Evolutionary conservation across 305 asterid genomes (phyloP).

Genomic region (Rubia occidens): DNA sequence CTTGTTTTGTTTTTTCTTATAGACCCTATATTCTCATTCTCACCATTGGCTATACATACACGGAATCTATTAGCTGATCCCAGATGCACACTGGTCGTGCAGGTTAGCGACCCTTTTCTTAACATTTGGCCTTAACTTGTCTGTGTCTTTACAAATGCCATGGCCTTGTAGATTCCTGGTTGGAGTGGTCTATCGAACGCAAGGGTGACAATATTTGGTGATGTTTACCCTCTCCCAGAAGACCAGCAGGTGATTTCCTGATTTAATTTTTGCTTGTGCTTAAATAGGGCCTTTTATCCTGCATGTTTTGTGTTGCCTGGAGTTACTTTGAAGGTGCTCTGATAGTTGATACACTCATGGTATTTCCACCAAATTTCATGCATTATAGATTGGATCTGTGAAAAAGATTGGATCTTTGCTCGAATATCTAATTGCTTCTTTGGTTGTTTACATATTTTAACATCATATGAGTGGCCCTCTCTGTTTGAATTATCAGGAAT

Average conservation of each 20-base stretch:
- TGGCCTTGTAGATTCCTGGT: constrained; percentile 66
- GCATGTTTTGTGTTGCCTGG: neutral
- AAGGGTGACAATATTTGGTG: constrained; percentile 90
- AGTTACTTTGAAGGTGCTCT: neutral
- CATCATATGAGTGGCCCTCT: constrained; percentile 2
- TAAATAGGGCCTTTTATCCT: neutral
- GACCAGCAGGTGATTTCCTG: constrained; percentile 66
- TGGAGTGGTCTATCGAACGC: constrained; percentile 99
- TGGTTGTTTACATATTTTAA: neutral
- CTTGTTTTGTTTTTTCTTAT: constrained; percentile 14
- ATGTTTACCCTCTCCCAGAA: constrained; percentile 80
- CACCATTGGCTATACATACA: constrained; percentile 97
- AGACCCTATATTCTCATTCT: constrained; percentile 92
- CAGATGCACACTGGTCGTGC: constrained; percentile 80
- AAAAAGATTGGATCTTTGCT: neutral
- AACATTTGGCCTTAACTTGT: constrained; percentile 9
- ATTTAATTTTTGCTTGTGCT: neutral
- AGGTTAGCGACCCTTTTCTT: constrained; percentile 43
- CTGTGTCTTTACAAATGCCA: constrained; percentile 19
- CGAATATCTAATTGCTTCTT: neutral
- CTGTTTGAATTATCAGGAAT: constrained; percentile 44
- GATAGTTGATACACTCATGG: neutral
- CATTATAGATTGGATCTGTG: neutral
- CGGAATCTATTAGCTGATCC: constrained; percentile 92
- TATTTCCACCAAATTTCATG: neutral